Base-by-base conservation (phyloP, 495 filamentous ascomycete species). In the Patellaria atrata region DNA sequence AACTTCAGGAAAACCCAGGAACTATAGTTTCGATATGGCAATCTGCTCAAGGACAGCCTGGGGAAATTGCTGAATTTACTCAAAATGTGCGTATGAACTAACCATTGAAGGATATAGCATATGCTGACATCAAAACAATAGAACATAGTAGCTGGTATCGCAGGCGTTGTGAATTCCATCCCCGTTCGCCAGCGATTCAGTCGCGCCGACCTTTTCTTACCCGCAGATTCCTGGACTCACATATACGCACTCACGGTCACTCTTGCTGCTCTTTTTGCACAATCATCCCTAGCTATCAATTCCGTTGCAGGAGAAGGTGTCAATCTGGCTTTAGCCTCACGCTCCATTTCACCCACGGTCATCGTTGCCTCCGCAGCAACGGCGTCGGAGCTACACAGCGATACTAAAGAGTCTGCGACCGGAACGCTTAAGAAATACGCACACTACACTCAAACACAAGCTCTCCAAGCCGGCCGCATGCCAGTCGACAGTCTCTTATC, bases 221-320 rank as follows among this genome's bases (percentile, higher is more conserved):
- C 87, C 0, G 82, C 82, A 24, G 82, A 87, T 41, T 75, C 79
- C 2, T 73, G 96, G 15, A 77, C 77, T 2, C 66, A 75, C 28
- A 73, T 75, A 0, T 91, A 92, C 56, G 68, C 82, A 1, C 69
- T 96, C 11, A 70, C 75, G 29, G 67, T 85, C 31, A 82, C 84
- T 11, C 66, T 96, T 40, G 75, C 76, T 15, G 85, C 87, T 0
- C 69, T 99, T 4, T 86, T 68, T 55, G 78, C 72, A 15, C 84
- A 87, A 48, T 69, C 82, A 22, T 84, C 84, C 0, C 63, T 96
- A 13, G 89, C 86, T 17, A 69, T 99, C 41, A 94, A 82, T 51
- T 84, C 84, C 2, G 83, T 89, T 14, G 79, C 82, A 21, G 73
- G 79, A 5, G 62, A 67, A 16, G 67, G 67, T 20, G 67, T 76